Conservation (phyloP, 768 basidiomycete genomes). For the Naganishia friedmannii region DNA sequence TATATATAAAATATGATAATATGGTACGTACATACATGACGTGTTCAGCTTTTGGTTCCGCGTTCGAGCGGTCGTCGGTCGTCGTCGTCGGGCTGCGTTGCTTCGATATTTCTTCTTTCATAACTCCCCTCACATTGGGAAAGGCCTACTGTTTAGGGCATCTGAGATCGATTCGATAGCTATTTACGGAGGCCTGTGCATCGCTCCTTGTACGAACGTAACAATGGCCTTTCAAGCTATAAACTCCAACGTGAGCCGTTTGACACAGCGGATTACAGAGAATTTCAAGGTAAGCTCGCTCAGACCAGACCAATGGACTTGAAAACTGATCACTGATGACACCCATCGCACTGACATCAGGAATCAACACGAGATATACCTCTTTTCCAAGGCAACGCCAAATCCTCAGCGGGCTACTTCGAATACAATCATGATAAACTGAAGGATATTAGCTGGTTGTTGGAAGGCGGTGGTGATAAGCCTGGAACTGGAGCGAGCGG, state of each 20-base stretch:
- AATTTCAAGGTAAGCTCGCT: slow-evolving; percentile 45
- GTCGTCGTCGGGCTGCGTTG: background rate
- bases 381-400: slow-evolving; percentile 40
- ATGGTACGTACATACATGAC: slow-evolving; percentile 5
- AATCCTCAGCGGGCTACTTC: slow-evolving; percentile 40
- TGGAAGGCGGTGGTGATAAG: slow-evolving; percentile 64
- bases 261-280: slow-evolving; percentile 49
- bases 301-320: background rate
- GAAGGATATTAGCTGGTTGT: slow-evolving; percentile 75
- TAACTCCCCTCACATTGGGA: background rate
- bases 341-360: slow-evolving; percentile 15
- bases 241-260: slow-evolving; percentile 36
- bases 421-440: slow-evolving; percentile 68
- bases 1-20: too few relatives aligned
- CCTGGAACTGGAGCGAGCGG: background rate
- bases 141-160: background rate
- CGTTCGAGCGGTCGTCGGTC: slow-evolving; percentile 1
- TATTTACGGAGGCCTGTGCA: background rate
- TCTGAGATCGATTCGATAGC: background rate
- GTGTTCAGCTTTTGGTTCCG: slow-evolving; percentile 13
- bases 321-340: background rate
- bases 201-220: background rate
- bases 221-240: slow-evolving; percentile 25
- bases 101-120: background rate
- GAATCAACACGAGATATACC: slow-evolving; percentile 49